phyloP scores from a whole-genome alignment of 2,329 filamentous ascomycete genomes.

The Ophiosphaerella korrae region DNA sequence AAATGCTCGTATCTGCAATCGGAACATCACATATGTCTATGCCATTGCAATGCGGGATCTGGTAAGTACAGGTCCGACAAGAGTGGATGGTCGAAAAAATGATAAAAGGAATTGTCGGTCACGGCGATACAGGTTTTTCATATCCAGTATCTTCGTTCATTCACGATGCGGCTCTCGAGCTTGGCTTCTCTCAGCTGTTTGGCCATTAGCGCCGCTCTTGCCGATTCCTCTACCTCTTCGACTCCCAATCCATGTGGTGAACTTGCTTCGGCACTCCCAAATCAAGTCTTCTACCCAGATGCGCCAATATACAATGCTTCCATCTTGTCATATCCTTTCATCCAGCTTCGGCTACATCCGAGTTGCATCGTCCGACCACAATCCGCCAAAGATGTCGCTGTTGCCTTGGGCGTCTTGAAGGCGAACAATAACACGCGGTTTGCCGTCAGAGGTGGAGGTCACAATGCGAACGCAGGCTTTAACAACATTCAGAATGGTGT shows the following conservation, averaged over 20 bases:
- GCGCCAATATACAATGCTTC: constrained; percentile 27
- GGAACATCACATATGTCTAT: neutral
- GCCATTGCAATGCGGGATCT: neutral
- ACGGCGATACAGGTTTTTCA: too few species aligned
- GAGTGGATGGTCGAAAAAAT: neutral
- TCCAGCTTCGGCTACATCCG: constrained; percentile 23
- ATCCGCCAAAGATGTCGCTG: constrained; percentile 23
- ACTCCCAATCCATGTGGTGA: constrained; percentile 12
- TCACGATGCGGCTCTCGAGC: constrained; percentile 14
- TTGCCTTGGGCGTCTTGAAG: constrained; percentile 15
- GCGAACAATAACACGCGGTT: constrained; percentile 20
- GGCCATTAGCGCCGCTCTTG: neutral
- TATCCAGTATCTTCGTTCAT: neutral
- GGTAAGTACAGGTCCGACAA: neutral
- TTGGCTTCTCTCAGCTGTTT: constrained; percentile 4
- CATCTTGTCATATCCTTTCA: constrained; percentile 29
- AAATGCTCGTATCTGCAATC: constrained; percentile 4
- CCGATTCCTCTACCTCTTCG: neutral
- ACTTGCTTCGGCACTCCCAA: constrained; percentile 17
- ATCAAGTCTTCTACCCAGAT: constrained; percentile 22
- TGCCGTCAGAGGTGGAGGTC: constrained; percentile 31
- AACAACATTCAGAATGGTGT: constrained; percentile 38
- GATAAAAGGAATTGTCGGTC: too few species aligned
- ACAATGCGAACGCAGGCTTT: constrained; percentile 31
- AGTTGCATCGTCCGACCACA: constrained; percentile 28